A percentile compares a stretch with the other conserved stretches of the same genome.
Conservation (phyloP, 768 basidiomycete genomes). For the Macrolepiota dolichaula region DNA sequence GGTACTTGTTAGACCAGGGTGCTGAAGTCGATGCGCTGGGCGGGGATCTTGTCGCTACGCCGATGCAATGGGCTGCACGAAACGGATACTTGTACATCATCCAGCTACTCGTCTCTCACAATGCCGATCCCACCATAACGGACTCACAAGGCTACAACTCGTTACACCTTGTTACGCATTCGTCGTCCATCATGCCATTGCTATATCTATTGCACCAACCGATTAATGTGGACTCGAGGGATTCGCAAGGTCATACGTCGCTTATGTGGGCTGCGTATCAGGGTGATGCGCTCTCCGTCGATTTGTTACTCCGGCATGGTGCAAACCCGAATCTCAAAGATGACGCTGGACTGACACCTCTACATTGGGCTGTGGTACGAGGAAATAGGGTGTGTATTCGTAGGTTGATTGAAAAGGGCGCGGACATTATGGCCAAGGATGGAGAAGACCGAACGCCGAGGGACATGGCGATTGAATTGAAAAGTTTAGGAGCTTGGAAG, state of each 20-base stretch:
- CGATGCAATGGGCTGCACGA: slow-evolving; percentile 97
- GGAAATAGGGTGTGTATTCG: slow-evolving; percentile 89
- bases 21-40: slow-evolving; percentile 94
- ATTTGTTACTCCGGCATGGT: slow-evolving; percentile 83
- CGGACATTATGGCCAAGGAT: slow-evolving; percentile 78
- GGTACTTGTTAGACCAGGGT: slow-evolving; percentile 85
- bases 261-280: slow-evolving; percentile 99
- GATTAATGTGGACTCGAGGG: slow-evolving; percentile 85
- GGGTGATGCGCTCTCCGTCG: slow-evolving; percentile 94
- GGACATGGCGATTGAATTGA: slow-evolving; percentile 94
- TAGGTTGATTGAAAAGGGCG: slow-evolving; percentile 81
- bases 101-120: slow-evolving; percentile 84
- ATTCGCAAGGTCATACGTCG: slow-evolving; percentile 89
- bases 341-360: slow-evolving; percentile 77
- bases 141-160: slow-evolving; percentile 97
- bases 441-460: slow-evolving; percentile 81
- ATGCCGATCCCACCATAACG: slow-evolving; percentile 87
- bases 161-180: slow-evolving; percentile 93
- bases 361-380: slow-evolving; percentile 97
- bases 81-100: slow-evolving; percentile 97
- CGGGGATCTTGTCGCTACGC: slow-evolving; percentile 91
- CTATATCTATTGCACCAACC: slow-evolving; percentile 92
- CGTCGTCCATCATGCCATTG: slow-evolving; percentile 90
- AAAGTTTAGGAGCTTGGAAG: slow-evolving; percentile 87
- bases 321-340: slow-evolving; percentile 78